Evolutionary conservation across 495 filamentous ascomycete species (phyloP).

Genomic region (Penicillium flavigenum): DNA sequence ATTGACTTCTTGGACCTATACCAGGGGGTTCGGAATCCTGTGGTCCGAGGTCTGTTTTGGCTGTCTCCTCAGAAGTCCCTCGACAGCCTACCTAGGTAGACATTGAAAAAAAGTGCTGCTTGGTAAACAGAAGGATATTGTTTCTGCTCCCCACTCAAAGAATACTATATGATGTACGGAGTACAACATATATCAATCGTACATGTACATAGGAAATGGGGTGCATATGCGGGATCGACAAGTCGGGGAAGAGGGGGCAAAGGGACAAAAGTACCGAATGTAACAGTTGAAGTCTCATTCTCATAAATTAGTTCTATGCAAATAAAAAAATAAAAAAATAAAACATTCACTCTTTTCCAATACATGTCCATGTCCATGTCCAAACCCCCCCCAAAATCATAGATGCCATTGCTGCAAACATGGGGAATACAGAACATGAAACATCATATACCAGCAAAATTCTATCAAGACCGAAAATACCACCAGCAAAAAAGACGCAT

Average conservation of each 20-base stretch:
- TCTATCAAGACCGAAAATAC: not conserved
- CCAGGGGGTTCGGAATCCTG: conserved; percentile 2
- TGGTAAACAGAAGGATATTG: not conserved
- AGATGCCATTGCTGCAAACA: conserved; percentile 11
- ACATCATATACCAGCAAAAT: not conserved
- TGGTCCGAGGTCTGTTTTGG: not conserved
- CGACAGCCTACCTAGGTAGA: not conserved
- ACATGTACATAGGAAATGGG: not conserved
- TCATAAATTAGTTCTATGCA: conserved; percentile 8
- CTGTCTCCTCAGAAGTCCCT: not conserved
- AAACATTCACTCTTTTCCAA: conserved; percentile 1
- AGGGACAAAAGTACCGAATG: not conserved
- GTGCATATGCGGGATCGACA: not conserved
- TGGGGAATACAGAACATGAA: conserved; percentile 9
- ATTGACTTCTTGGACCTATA: not conserved
- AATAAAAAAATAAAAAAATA: not conserved
- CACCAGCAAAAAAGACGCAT: conserved; percentile 7
- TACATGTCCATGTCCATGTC: conserved; percentile 2
- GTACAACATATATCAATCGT: not conserved
- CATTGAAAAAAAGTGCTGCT: not conserved
- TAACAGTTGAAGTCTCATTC: not conserved
- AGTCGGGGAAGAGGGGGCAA: not conserved
- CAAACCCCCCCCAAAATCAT: not conserved
- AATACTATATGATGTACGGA: not conserved
- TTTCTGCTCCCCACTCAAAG: not conserved